phyloP scores from a whole-genome alignment of 2,329 filamentous ascomycete genomes.

The Ascochyta koolunga region DNA sequence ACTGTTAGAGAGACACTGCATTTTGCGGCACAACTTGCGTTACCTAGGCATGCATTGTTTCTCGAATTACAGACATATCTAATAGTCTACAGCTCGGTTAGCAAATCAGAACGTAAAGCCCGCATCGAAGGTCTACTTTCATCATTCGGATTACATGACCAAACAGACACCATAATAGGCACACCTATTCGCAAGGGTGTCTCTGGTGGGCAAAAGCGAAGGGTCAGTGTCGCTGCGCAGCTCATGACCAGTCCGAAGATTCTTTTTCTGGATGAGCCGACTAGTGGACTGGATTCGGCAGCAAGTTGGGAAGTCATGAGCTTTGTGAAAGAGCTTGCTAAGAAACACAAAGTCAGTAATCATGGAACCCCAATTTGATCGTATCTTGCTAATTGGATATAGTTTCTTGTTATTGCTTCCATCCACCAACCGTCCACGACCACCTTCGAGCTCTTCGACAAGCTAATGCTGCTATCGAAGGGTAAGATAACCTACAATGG shows the following conservation, averaged over 20 bases:
- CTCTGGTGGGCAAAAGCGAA: conserved; percentile 82
- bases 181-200: conserved; percentile 84
- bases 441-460: conserved; percentile 82
- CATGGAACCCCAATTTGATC: neutral
- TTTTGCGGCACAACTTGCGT: conserved; percentile 74
- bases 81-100: conserved; percentile 50
- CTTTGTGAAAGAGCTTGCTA: conserved; percentile 71
- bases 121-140: conserved; percentile 71
- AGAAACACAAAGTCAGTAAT: conserved; percentile 65
- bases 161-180: conserved; percentile 75
- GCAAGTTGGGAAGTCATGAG: conserved; percentile 77
- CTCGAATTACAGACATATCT: conserved; percentile 1
- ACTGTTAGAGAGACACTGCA: conserved; percentile 80
- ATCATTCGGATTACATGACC: conserved; percentile 74
- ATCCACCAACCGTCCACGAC: conserved; percentile 86
- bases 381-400: conserved; percentile 7
- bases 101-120: conserved; percentile 63
- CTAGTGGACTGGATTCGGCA: conserved; percentile 80
- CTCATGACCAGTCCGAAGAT: conserved; percentile 82
- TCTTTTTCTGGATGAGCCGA: conserved; percentile 83
- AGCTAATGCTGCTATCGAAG: conserved; percentile 73
- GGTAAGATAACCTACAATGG: conserved; percentile 79
- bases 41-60: conserved; percentile 48
- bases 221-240: conserved; percentile 79
- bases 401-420: conserved; percentile 77